Evolutionary conservation across 2,329 filamentous ascomycete species (phyloP).

Genomic region (Drechslerella stenobrocha): DNA sequence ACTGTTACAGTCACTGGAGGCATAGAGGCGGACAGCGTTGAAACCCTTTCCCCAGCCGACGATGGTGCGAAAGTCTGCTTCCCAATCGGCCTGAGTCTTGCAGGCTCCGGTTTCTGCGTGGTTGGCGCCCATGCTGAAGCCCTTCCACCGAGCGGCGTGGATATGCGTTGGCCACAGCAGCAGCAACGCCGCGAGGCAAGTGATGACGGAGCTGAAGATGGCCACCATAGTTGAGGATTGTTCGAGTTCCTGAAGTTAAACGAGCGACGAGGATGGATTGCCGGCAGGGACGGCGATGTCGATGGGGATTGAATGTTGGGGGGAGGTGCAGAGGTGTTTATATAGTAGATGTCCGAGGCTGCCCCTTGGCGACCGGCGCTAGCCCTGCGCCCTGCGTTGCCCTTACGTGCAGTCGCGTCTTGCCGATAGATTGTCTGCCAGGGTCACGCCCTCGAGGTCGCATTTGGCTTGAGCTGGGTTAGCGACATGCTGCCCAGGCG

Average conservation of each 20-base stretch:
- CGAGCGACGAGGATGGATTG: conserved; percentile 1
- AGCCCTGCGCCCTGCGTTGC: too few relatives aligned
- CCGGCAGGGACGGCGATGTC: neutral
- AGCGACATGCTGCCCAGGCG: too few relatives aligned
- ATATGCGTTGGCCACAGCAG: conserved; percentile 32
- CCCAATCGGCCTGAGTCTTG: conserved; percentile 56
- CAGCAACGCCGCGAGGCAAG: conserved; percentile 7
- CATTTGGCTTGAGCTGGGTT: too few relatives aligned
- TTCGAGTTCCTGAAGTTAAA: conserved; percentile 4
- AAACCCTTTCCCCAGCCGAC: conserved; percentile 51
- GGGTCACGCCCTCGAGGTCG: too few relatives aligned
- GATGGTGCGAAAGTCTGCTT: conserved; percentile 55
- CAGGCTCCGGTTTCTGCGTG: conserved; percentile 55
- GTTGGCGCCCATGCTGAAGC: conserved; percentile 38
- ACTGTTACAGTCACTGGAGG: conserved; percentile 67
- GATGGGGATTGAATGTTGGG: neutral
- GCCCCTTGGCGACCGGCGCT: too few relatives aligned
- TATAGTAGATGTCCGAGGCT: neutral
- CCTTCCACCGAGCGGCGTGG: conserved; percentile 27
- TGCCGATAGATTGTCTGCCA: too few relatives aligned
- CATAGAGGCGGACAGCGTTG: conserved; percentile 62
- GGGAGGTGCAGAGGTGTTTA: neutral
- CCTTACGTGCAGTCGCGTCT: too few relatives aligned
- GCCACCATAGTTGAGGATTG: neutral
- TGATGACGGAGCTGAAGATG: neutral